These are phyloP conservation scores for Drechslerella coelobrocha DNA, from an alignment of 2,329 filamentous ascomycete species.

Conservation along the genomic window DNA sequence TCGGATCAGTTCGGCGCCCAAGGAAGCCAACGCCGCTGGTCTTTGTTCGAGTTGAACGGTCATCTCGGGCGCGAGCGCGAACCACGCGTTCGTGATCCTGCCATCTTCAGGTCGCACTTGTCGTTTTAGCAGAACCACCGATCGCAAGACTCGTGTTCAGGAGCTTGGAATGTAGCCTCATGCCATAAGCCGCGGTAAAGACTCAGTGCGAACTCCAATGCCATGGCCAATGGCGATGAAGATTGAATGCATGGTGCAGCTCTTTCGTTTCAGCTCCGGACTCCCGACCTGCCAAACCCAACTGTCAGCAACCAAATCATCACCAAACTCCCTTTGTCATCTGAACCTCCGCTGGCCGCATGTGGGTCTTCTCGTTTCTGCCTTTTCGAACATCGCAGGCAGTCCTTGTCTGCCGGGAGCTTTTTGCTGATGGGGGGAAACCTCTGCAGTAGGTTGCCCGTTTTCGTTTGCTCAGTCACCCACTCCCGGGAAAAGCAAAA, in stretches of 20 bases:
- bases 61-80: no score
- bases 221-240: neutral
- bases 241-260: neutral
- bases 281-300: conserved; percentile 4
- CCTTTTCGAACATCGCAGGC: neutral
- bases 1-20: no score
- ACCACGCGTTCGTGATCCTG: no score
- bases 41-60: no score
- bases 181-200: no score
- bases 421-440: conserved; percentile 21
- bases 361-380: neutral
- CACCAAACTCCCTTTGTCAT: neutral
- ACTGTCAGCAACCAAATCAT: conserved; percentile 1
- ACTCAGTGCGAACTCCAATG: no score
- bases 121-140: no score
- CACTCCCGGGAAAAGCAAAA: conserved; percentile 21
- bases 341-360: neutral
- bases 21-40: no score
- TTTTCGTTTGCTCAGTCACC: conserved; percentile 13
- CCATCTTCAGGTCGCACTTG: no score
- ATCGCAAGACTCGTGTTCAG: no score
- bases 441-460: neutral
- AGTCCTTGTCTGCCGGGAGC: conserved; percentile 28
- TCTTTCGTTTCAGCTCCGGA: neutral
- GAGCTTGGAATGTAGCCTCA: no score